Percentiles rank a stretch among this genome's conserved stretches.
Conservation (phyloP, 1,284 basidiomycete species). For the Pseudozyma flocculosa region DNA sequence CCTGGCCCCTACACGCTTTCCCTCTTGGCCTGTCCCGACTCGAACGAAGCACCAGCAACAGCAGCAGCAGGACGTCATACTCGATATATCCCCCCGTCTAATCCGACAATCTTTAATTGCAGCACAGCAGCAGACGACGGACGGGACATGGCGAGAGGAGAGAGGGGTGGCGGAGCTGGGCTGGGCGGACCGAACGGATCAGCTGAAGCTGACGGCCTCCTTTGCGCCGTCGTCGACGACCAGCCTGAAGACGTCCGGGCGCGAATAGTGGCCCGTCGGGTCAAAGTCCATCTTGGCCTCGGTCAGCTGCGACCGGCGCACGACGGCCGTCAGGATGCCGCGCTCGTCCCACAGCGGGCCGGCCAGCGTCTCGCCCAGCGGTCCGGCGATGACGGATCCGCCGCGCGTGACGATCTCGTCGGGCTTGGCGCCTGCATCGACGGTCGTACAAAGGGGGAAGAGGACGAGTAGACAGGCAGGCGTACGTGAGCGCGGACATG, state of each 20-base stretch:
- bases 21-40: too few species aligned
- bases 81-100: too few species aligned
- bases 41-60: too few species aligned
- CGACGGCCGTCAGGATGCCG: slow-evolving; percentile 66
- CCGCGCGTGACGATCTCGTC: slow-evolving; percentile 69
- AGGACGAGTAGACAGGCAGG: background rate
- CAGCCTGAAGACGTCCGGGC: slow-evolving; percentile 62
- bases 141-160: too few species aligned
- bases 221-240: slow-evolving; percentile 11
- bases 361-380: slow-evolving; percentile 69
- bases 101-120: too few species aligned
- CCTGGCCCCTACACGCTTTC: too few species aligned
- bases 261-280: slow-evolving; percentile 69
- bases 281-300: slow-evolving; percentile 75
- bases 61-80: too few species aligned
- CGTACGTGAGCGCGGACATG: too few species aligned
- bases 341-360: slow-evolving; percentile 68
- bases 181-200: too few species aligned
- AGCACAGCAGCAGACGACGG: too few species aligned
- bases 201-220: background rate
- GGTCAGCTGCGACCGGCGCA: slow-evolving; percentile 67
- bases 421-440: slow-evolving; percentile 8
- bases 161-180: too few species aligned
- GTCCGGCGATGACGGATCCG: slow-evolving; percentile 70
- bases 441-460: background rate